Conservation (phyloP, 2,329 filamentous ascomycete species). For the Aspergillus tanneri region DNA sequence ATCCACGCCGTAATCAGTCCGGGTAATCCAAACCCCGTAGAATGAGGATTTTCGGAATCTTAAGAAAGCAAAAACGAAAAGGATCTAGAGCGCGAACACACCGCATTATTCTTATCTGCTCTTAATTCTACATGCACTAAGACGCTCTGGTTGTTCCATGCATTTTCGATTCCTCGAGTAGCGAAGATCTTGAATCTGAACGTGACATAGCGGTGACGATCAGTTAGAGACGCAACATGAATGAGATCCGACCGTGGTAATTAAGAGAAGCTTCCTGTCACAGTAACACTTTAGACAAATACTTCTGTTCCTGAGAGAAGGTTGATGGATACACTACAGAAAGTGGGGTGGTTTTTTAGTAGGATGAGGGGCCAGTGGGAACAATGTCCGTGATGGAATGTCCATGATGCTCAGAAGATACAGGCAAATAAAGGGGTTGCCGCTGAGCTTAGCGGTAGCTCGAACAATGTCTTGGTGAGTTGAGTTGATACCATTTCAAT, state of each 20-base stretch:
- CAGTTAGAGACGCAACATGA: not conserved
- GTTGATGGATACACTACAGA: too few species aligned
- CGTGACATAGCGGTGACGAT: slow-evolving; percentile 14
- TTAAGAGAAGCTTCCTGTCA: not conserved
- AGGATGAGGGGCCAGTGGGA: not conserved
- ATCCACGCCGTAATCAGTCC: not conserved
- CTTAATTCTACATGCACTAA: slow-evolving; percentile 4
- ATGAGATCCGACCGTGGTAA: slow-evolving; percentile 1
- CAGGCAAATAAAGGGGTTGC: slow-evolving; percentile 1
- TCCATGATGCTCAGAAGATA: slow-evolving; percentile 17
- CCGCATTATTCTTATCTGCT: slow-evolving; percentile 1
- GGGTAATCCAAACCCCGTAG: too few species aligned
- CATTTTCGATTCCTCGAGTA: slow-evolving; percentile 10
- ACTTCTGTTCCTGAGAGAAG: too few species aligned
- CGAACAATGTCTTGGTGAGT: not conserved
- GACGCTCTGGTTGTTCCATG: slow-evolving; percentile 12
- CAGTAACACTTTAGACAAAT: too few species aligned
- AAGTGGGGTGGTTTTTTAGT: too few species aligned
- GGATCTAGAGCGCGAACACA: slow-evolving; percentile 1
- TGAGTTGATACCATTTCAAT: not conserved
- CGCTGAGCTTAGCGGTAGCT: slow-evolving; percentile 6
- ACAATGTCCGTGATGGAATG: slow-evolving; percentile 3
- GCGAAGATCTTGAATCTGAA: slow-evolving; percentile 4
- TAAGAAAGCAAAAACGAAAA: not conserved
- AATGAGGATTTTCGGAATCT: too few species aligned